Conservation (phyloP, 2,329 filamentous ascomycete species). For the Lachnellula occidentalis region DNA sequence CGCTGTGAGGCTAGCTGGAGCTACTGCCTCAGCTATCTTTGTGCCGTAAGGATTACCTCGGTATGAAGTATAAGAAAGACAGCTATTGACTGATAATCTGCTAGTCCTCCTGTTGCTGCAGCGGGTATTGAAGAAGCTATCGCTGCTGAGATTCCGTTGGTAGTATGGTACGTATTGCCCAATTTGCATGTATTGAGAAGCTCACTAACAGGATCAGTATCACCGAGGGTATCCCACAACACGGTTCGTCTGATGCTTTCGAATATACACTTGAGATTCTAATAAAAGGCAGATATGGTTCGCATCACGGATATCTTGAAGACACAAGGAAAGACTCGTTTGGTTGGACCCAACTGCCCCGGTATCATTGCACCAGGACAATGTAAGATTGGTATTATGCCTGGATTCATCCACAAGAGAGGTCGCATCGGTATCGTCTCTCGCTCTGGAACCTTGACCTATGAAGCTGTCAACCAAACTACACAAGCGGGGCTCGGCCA, state of each 20-base stretch:
- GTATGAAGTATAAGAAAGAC: constrained; percentile 3
- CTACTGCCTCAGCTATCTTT: constrained; percentile 90
- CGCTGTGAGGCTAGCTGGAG: constrained; percentile 83
- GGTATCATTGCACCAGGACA: constrained; percentile 92
- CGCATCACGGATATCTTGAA: constrained; percentile 98
- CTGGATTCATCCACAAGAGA: constrained; percentile 99
- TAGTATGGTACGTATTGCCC: constrained; percentile 62
- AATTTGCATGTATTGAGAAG: constrained; percentile 15
- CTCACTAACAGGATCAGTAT: constrained; percentile 46
- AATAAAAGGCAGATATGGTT: constrained; percentile 72
- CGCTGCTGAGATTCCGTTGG: constrained; percentile 83
- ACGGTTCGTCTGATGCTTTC: constrained; percentile 55
- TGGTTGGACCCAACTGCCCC: constrained; percentile 97
- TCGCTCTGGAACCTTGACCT: constrained; percentile 94
- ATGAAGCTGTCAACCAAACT: constrained; percentile 99
- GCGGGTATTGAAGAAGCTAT: constrained; percentile 96
- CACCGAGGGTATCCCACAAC: constrained; percentile 95
- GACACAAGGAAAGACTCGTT: constrained; percentile 92
- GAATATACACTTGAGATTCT: constrained; percentile 12
- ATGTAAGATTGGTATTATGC: constrained; percentile 99
- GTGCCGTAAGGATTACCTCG: constrained; percentile 61
- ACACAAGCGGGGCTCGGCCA: constrained; percentile 95
- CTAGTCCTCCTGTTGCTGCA: constrained; percentile 82
- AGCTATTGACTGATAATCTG: constrained; percentile 27
- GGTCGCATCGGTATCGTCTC: constrained; percentile 98